phyloP scores from a whole-genome alignment of 2,329 filamentous ascomycete species.

The Dactylellina leptospora region DNA sequence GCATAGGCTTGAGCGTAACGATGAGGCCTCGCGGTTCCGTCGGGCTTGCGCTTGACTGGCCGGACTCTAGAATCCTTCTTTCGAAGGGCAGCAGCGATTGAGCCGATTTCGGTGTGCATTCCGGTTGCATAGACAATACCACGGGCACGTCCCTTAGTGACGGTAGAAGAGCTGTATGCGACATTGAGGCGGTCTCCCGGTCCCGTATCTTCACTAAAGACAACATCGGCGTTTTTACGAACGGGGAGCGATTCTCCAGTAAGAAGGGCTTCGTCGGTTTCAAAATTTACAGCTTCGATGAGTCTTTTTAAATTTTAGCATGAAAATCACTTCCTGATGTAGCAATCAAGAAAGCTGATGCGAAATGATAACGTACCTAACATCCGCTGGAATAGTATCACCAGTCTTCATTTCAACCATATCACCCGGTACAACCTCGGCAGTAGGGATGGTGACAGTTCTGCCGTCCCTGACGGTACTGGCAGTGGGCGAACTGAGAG shows the following conservation, averaged over 20 bases:
- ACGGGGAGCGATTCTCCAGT: slow-evolving; percentile 71
- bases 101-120: slow-evolving; percentile 71
- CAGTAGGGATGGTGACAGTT: slow-evolving; percentile 65
- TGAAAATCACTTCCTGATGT: background rate
- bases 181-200: slow-evolving; percentile 71
- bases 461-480: slow-evolving; percentile 66
- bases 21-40: slow-evolving; percentile 65
- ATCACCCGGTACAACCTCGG: slow-evolving; percentile 69
- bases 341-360: background rate
- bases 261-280: slow-evolving; percentile 70
- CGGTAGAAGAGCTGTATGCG: slow-evolving; percentile 70
- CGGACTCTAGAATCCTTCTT: slow-evolving; percentile 67
- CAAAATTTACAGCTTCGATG: slow-evolving; percentile 69
- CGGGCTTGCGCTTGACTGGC: slow-evolving; percentile 65
- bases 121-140: slow-evolving; percentile 71
- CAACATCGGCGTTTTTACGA: slow-evolving; percentile 64
- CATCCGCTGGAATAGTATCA: slow-evolving; percentile 62
- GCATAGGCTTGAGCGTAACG: slow-evolving; percentile 64
- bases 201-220: slow-evolving; percentile 66
- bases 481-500: slow-evolving; percentile 65
- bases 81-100: slow-evolving; percentile 72
- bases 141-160: slow-evolving; percentile 71
- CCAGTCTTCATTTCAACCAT: slow-evolving; percentile 67
- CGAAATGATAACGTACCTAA: slow-evolving; percentile 57
- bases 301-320: slow-evolving; percentile 7